Percentiles rank a stretch among this genome's conserved stretches.
These are phyloP conservation scores for Kodamaea derodonti DNA, from an alignment of 1,139 yeast genomes.

Conservation along the genomic window DNA sequence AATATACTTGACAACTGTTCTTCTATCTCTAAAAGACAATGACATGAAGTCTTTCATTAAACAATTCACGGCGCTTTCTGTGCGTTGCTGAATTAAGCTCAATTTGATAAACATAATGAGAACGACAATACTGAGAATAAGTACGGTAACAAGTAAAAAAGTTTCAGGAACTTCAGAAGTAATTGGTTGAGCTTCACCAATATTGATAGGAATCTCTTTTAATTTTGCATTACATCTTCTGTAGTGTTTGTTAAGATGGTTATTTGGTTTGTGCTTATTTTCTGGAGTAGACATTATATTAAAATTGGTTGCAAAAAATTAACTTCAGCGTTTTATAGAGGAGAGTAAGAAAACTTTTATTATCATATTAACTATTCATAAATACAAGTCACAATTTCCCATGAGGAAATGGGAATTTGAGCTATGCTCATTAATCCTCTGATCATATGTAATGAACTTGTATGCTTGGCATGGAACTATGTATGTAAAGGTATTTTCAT, in stretches of 20 bases:
- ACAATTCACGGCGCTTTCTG: constrained; percentile 4
- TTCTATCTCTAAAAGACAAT: constrained; percentile 5
- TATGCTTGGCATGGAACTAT: no score
- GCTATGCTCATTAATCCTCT: no score
- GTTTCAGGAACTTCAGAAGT: not conserved
- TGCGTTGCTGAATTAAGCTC: not conserved
- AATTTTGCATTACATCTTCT: not conserved
- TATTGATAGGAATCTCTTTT: not conserved
- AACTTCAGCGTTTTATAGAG: no score
- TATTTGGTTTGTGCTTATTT: no score
- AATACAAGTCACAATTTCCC: no score
- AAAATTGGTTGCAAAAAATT: no score
- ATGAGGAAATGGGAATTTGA: not conserved
- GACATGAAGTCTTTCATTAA: constrained; percentile 7
- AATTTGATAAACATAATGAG: not conserved
- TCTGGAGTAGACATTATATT: no score
- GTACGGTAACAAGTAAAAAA: not conserved
- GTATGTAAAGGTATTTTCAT: no score
- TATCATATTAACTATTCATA: no score
- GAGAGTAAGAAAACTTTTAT: no score
- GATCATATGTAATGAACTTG: no score
- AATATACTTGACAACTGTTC: constrained; percentile 2
- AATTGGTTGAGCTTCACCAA: not conserved
- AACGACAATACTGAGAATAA: not conserved
- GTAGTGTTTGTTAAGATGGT: no score